Evolutionary conservation across 352 stramenopile genomes (phyloP).

Genomic region (Phytophthora gonapodyides): DNA sequence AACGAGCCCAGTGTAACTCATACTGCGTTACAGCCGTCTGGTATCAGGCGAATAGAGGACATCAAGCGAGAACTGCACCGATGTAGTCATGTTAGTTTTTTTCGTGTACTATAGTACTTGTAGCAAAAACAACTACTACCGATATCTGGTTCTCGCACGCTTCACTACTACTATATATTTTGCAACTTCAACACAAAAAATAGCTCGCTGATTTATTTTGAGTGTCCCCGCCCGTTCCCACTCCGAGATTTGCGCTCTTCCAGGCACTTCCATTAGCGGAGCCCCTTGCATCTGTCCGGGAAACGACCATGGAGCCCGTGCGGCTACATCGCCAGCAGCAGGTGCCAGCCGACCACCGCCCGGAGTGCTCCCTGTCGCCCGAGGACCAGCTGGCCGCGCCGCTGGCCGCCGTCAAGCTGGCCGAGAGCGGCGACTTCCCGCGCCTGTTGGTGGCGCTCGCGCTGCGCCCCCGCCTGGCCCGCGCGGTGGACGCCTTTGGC

Average conservation of each 20-base stretch:
- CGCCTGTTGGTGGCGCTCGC: slow-evolving; percentile 49
- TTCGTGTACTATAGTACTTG: no score
- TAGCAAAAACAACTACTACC: not conserved
- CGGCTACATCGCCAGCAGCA: slow-evolving; percentile 37
- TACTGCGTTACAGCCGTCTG: no score
- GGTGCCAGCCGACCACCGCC: slow-evolving; percentile 20
- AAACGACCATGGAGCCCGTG: slow-evolving; percentile 33
- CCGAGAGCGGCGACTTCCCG: slow-evolving; percentile 52
- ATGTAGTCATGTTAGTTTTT: no score
- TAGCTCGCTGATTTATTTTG: slow-evolving; percentile 15
- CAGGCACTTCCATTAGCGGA: not conserved
- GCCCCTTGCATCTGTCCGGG: not conserved
- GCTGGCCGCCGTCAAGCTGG: slow-evolving; percentile 42
- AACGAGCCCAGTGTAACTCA: no score
- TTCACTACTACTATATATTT: slow-evolving; percentile 8
- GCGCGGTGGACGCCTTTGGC: slow-evolving; percentile 58
- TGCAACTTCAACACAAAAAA: slow-evolving; percentile 19
- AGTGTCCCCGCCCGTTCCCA: slow-evolving; percentile 2
- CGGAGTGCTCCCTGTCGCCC: slow-evolving; percentile 10
- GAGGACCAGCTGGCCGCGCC: slow-evolving; percentile 28
- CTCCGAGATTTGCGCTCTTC: slow-evolving; percentile 32
- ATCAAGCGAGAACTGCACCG: no score
- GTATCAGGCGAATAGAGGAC: no score
- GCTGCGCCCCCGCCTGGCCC: slow-evolving; percentile 47
- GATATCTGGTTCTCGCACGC: not conserved